Evolutionary conservation across 2,329 filamentous ascomycete genomes (phyloP), one percentile per base, ranked within the genome.

Genomic region (Clathrospora elynae): DNA sequence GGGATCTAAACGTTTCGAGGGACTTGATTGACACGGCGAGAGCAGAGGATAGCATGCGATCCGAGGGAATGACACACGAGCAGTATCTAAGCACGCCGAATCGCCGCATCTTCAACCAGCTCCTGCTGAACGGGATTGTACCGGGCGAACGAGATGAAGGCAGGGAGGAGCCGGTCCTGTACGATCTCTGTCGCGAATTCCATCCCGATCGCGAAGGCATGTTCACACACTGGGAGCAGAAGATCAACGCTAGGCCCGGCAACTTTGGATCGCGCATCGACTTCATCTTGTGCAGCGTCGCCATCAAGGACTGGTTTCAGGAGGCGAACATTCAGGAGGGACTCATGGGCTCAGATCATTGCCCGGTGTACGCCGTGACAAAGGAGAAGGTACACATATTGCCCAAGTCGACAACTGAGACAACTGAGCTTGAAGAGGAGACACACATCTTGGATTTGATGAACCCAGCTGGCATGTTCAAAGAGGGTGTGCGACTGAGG

Each of bases 141-240:
- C 49, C 81, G 7, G 85, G 85, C 0, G 72, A 80, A 23, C 79
- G 83, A 45, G 89, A 93, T 46, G 74, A 84, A 57, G 85, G 82
- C 0, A 78, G 87, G 53, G 85, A 91, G 63, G 59, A 77, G 9
- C 82, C 89, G 2, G 81, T 91, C 1, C 73, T 97, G 26, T 88
- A 86, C 80, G 93, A 99, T 71, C 76, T 95, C 12, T 91, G 88
- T 57, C 82, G 93, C 34, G 81, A 80, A 17, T 95, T 91, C 62
- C 87, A 96, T 62, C 87, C 88, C 1, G 72, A 75, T n/a, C 80
- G 93, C 25, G 76, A 78, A 49, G 90, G 90, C 48, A 97, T 99
- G 93, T 97, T 90, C 68, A 97, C 93, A 0, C 96, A 92, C 68
- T 97, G 92, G 92, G 90, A 97, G 52, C 91, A 89, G 35, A 91